phyloP scores from a whole-genome alignment of 306 rosid genomes.

The Corylus americana region DNA sequence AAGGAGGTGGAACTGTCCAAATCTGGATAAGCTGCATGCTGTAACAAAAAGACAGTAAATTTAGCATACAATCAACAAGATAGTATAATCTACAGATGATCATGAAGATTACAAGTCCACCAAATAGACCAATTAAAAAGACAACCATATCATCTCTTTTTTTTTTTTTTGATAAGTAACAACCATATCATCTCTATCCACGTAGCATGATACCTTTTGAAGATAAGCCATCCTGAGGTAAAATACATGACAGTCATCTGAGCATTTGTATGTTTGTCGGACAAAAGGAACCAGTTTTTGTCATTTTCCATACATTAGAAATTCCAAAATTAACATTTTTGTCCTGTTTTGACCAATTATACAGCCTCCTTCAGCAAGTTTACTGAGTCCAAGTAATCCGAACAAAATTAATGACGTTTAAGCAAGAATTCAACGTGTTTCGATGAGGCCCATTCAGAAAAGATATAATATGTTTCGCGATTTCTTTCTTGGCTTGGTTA shows the following conservation, averaged over 20 bases:
- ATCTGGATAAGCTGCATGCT: slow-evolving; percentile 88
- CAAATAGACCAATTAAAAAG: background rate
- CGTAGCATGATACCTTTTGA: background rate
- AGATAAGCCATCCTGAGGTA: background rate
- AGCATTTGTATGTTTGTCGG: background rate
- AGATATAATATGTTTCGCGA: background rate
- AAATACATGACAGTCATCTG: background rate
- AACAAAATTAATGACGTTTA: background rate
- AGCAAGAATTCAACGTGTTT: background rate
- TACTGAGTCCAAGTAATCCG: background rate
- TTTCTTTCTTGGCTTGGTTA: background rate
- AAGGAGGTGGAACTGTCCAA: slow-evolving; percentile 83
- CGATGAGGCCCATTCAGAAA: background rate
- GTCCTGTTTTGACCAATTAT: background rate
- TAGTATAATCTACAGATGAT: background rate
- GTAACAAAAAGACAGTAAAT: slow-evolving; percentile 34
- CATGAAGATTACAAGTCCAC: background rate
- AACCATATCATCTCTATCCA: slow-evolving; percentile 4
- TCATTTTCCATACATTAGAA: background rate
- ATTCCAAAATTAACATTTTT: background rate
- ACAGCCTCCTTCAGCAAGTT: background rate
- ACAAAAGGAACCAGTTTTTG: background rate
- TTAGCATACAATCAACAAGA: background rate
- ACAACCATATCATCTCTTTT: slow-evolving; percentile 1
- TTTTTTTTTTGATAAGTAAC: background rate